Conservation (phyloP, 345 rosid genomes). For the Physaria fendleri region DNA sequence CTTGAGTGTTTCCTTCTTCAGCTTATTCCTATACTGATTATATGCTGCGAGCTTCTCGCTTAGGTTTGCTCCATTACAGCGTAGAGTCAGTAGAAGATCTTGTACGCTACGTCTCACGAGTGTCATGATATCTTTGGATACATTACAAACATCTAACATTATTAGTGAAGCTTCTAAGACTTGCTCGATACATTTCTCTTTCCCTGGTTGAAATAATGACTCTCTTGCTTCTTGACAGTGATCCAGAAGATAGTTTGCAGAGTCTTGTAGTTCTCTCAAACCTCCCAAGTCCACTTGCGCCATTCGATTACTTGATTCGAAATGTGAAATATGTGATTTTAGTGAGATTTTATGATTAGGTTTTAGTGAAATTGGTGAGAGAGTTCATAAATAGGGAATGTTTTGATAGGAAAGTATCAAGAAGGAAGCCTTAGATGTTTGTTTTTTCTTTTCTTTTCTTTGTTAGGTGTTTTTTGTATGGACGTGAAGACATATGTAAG, state of each 20-base stretch:
- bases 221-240: slow-evolving; percentile 46
- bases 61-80: slow-evolving; percentile 36
- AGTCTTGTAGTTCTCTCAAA: slow-evolving; percentile 58
- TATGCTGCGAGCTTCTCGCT: slow-evolving; percentile 40
- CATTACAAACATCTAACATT: slow-evolving; percentile 61
- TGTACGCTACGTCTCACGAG: slow-evolving; percentile 49
- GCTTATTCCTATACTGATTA: slow-evolving; percentile 43
- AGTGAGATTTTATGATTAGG: background rate
- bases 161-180: slow-evolving; percentile 54
- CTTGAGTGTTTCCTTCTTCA: slow-evolving; percentile 57
- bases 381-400: slow-evolving; percentile 6
- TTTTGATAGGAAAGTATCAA: slow-evolving; percentile 19
- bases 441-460: background rate
- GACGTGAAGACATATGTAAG: slow-evolving; percentile 26
- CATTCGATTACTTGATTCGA: slow-evolving; percentile 27
- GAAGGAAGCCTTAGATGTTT: slow-evolving; percentile 29
- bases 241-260: slow-evolving; percentile 56
- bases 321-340: background rate
- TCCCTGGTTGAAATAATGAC: slow-evolving; percentile 34
- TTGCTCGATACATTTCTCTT: slow-evolving; percentile 50
- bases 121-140: slow-evolving; percentile 49
- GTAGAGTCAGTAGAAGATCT: slow-evolving; percentile 42
- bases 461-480: slow-evolving; percentile 28
- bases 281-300: slow-evolving; percentile 48
- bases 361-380: background rate